Evolutionary conservation across 345 rosid genomes (phyloP).

Genomic region (Lagerstroemia speciosa): DNA sequence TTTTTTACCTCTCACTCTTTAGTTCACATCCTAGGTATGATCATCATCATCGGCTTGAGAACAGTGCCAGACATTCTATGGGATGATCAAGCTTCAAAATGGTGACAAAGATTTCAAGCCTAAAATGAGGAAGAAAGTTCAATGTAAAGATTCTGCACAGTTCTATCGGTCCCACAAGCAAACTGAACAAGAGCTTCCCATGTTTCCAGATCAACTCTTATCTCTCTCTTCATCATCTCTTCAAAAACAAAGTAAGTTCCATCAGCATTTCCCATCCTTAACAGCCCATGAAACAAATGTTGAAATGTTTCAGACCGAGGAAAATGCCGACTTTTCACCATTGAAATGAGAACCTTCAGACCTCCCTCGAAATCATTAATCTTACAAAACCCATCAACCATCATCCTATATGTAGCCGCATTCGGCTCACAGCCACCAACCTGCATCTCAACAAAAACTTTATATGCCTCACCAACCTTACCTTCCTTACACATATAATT

Average conservation of each 20-base stretch:
- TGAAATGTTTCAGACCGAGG: slow-evolving; percentile 51
- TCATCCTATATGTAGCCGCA: slow-evolving; percentile 82
- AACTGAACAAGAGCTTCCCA: slow-evolving; percentile 49
- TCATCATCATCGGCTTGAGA: not conserved
- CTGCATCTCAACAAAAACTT: slow-evolving; percentile 57
- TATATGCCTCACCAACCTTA: slow-evolving; percentile 54
- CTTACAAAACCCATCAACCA: slow-evolving; percentile 69
- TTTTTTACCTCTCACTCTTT: not conserved
- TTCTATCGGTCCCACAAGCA: slow-evolving; percentile 26
- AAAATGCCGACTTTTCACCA: slow-evolving; percentile 54
- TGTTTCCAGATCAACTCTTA: slow-evolving; percentile 34
- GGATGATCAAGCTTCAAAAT: not conserved
- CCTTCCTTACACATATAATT: slow-evolving; percentile 62
- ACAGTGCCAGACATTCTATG: not conserved
- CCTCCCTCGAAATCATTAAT: slow-evolving; percentile 58
- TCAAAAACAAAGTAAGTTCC: slow-evolving; percentile 61
- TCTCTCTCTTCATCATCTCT: slow-evolving; percentile 61
- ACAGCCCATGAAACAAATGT: slow-evolving; percentile 42
- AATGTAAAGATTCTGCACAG: slow-evolving; percentile 29
- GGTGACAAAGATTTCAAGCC: not conserved
- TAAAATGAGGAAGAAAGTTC: slow-evolving; percentile 15
- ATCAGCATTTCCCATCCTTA: slow-evolving; percentile 42
- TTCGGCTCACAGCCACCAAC: slow-evolving; percentile 66
- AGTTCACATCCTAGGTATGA: not conserved
- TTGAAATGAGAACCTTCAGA: slow-evolving; percentile 61